Conservation (phyloP, 2,329 filamentous ascomycete genomes). For the Magnaporthiopsis rhizophila region DNA sequence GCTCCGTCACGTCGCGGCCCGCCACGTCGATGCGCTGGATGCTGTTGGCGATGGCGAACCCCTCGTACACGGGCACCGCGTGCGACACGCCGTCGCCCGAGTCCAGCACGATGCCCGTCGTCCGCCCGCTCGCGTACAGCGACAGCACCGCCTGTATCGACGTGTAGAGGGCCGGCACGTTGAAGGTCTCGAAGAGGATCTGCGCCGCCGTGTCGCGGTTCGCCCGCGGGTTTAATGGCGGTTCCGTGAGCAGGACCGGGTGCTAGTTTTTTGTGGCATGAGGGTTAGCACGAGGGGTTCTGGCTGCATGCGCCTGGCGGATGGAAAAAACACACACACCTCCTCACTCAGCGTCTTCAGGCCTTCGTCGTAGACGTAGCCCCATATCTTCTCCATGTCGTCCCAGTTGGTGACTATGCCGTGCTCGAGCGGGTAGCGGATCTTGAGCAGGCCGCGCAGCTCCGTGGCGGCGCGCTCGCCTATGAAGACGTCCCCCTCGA, state of each 20-base stretch:
- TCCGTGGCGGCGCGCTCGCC: constrained; percentile 83
- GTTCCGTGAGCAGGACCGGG: constrained; percentile 97
- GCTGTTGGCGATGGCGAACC: constrained; percentile 99
- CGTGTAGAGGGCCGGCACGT: constrained; percentile 99
- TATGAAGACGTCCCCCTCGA: constrained; percentile 97
- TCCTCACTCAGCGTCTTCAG: constrained; percentile 96
- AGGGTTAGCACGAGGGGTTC: too few relatives aligned
- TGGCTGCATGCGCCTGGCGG: too few relatives aligned
- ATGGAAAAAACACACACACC: constrained; percentile 49
- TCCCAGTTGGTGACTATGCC: constrained; percentile 99
- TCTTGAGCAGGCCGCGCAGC: constrained; percentile 86
- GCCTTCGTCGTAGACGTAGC: constrained; percentile 93
- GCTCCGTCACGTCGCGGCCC: constrained; percentile 98
- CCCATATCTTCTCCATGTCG: constrained; percentile 99
- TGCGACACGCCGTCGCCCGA: constrained; percentile 99
- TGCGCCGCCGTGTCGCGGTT: constrained; percentile 99
- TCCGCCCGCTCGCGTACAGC: constrained; percentile 99
- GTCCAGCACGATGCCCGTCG: constrained; percentile 99
- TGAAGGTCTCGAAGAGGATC: constrained; percentile 99
- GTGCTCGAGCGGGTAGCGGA: constrained; percentile 90
- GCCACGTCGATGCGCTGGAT: constrained; percentile 99
- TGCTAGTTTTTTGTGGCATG: constrained; percentile 47
- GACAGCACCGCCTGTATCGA: constrained; percentile 99
- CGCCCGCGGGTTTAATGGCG: constrained; percentile 99
- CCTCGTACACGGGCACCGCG: constrained; percentile 99